Base-by-base conservation (phyloP, 805 yeast species). In the Lachancea lanzarotensis region DNA sequence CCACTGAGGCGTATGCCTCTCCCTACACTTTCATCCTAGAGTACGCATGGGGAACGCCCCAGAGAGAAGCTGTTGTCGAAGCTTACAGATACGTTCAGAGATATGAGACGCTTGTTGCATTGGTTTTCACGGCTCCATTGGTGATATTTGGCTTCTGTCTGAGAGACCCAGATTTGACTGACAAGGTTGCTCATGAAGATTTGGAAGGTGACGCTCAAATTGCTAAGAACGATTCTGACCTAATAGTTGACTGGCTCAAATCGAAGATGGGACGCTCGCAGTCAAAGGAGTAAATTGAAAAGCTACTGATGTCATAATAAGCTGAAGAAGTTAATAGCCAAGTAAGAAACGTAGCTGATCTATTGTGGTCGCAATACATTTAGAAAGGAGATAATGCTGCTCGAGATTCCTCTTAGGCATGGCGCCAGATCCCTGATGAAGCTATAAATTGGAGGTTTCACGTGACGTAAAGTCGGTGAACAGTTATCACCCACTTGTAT, bases 41-140 rank as follows among this genome's bases (percentile, higher is more conserved):
- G 0, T 71, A 80, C 55, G 59, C 78, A 1, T 79, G 85, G 84
- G 88, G 80, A 2, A 68, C 85, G 1, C 76, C 81, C 15, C 76
- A 72, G 47, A 75, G 91, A 63, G 58, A 56, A 2, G 81, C 76
- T 2, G 70, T 80, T 41, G 82, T 80, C 2, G 62, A 57, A 39
- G 74, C 84, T 2, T 84, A 83, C 60, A 73, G 73, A 46, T 66
- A 78, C 45, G 72, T 79, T 40, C 90, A 83, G 63, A 70, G 72
- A 54, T 58, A 78, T 44, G 74, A 81, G 59, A 72, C 80, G 45
- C 67, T 76, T 44, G 73, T 75, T 11, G 63, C 61, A 8, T 37
- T 60, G 34, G 57, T 57, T 2, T 58, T 60, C 40, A 46, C 52
- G 37, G 63, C 46, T 12, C 63, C 62, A 25, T 45, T 60, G 41